These are phyloP conservation scores for Neonectria magnoliae DNA, from an alignment of 2,329 filamentous ascomycete genomes.

Conservation along the genomic window DNA sequence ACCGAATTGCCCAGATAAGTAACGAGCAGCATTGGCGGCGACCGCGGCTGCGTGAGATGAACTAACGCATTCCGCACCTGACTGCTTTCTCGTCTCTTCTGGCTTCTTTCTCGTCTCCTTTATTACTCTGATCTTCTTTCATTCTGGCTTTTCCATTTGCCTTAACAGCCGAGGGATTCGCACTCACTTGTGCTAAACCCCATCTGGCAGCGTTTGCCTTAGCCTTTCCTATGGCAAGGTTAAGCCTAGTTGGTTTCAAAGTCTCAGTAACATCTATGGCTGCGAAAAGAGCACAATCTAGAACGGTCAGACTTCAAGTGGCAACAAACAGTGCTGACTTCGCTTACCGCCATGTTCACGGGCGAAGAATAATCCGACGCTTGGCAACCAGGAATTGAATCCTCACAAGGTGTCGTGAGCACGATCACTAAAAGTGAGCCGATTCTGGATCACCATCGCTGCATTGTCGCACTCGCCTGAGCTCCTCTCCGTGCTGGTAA, in stretches of 20 bases:
- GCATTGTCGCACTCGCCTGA: not conserved
- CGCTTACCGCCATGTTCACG: not conserved
- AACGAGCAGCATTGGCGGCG: slow-evolving; percentile 15
- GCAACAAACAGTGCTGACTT: not conserved
- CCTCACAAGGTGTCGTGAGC: not conserved
- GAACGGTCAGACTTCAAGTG: not conserved
- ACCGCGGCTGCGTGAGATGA: slow-evolving; percentile 2
- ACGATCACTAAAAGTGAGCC: not conserved
- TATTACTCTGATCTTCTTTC: not conserved
- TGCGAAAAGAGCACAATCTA: not conserved
- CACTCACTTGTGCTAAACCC: not conserved
- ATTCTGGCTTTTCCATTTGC: not conserved
- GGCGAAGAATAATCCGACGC: not conserved
- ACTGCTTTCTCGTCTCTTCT: not conserved
- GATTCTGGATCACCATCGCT: not conserved
- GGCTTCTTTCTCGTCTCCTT: not conserved
- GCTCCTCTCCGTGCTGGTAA: not conserved
- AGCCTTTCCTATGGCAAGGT: not conserved
- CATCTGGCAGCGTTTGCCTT: not conserved
- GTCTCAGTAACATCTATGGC: not conserved
- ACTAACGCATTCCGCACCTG: not conserved
- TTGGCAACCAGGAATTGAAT: not conserved
- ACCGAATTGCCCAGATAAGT: slow-evolving; percentile 14
- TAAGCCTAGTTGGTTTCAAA: not conserved
- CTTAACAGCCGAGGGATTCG: not conserved